Base-by-base conservation (phyloP, 169 alveolate species). In the Eimeria praecox region DNA sequence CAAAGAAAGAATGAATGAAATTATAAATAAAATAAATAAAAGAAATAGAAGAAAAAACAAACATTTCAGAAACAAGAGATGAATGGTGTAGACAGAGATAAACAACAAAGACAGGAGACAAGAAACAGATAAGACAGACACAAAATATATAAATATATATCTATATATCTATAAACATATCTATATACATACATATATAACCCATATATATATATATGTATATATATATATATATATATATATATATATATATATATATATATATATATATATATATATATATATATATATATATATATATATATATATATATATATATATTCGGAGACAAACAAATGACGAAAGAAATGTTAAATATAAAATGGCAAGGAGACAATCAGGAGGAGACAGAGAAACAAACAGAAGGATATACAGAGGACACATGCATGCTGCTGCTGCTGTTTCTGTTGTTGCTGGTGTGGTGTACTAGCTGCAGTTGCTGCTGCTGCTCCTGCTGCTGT, bases 401-500 rank as follows among this genome's bases (percentile, higher is more conserved):
- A 59, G 10, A 59, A 14, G 5, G 0, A 20, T 5, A 59, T 0
- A 69, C 46, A 69, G 30, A 69, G 33, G 16, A 30, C n/a, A n/a
- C n/a, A n/a, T n/a, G n/a, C n/a, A n/a, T n/a, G n/a, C n/a, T 38
- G 52, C 46, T 73, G 83, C 83, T 73, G 83, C 54, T 73, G 46
- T 14, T 22, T 49, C 83, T 9, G 52, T 5, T 73, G 83, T 30
- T 73, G 83, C 83, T 73, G 83, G 56, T 52, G 59, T 64, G 77
- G 24, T 64, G 77, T n/a, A 8, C 16, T 20, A n/a, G 77, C 40
- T n/a, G 77, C 77, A 9, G 42, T 22, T 73, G 83, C 54, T 73
- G 83, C 24, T 33, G 52, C 54, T 73, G 35, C 33, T 10, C 44
- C 16, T 9, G 5, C n/a, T n/a, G n/a, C n/a, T n/a, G n/a, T n/a